Base-by-base conservation (phyloP, 345 rosid species). In the Physaria fendleri region DNA sequence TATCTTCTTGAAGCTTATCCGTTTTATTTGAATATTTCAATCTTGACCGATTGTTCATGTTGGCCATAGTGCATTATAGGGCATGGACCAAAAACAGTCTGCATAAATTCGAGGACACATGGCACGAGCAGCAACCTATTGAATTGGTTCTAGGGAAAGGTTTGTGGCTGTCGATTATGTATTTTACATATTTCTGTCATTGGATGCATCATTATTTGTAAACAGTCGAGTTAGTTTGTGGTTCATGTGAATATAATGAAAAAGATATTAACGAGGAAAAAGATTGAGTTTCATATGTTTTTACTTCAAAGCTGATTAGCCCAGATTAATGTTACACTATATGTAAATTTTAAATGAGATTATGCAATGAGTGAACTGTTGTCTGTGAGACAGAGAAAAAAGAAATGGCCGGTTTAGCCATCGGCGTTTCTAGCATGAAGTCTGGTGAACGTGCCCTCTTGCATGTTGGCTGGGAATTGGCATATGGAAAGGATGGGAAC, bases 401-500 rank as follows among this genome's bases (percentile, higher is more conserved):
- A 66, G 94, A 80, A 76, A 74, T 89, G 97, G 66, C 80, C 25
- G 99, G 99, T 71, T 80, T 92, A 71, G 95, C 94, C 28, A 73
- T 86, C 55, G 98, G 97, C 30, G 82, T 88, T 56, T 72, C 85
- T 65, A 79, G 76, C 77, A 92, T 92, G 97, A 92, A 81, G 73
- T 71, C 93, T 20, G 97, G 97, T 65, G 98, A 92, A 58, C 87
- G 84, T 50, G 90, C 95, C 3, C 74, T 86, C 15, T 62, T 92
- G 54, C 81, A 69, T 34, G 90, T 92, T 64, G 89, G 87, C 55
- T 88, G 95, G 97, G 97, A 92, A 74, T 50, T 92, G 57, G 97
- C 83, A 54, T 88, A 92, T 67, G 98, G 98, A 32, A 79, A 88
- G 79, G 98, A 88, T 56, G 97, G 98, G 23, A 92, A 62, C 81